A percentile compares a stretch with the other conserved stretches of the same genome.
These are phyloP conservation scores for Fusarium tupiense DNA, from an alignment of 2,329 filamentous ascomycete species.

Conservation along the genomic window DNA sequence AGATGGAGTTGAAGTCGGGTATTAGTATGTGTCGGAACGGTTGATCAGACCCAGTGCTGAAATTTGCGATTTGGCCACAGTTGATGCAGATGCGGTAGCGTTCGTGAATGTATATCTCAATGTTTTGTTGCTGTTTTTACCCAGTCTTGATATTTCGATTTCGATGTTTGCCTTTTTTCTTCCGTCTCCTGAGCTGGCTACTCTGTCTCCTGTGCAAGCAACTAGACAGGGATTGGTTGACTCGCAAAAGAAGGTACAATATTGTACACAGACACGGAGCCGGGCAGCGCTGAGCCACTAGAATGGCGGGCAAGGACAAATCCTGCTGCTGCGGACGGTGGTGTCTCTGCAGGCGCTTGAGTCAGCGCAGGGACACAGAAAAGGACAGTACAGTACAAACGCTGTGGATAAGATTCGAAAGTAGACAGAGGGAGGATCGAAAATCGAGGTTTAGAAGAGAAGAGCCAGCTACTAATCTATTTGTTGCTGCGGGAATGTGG, in stretches of 20 bases:
- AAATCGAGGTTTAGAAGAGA: slow-evolving; percentile 12
- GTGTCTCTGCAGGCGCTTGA: slow-evolving; percentile 33
- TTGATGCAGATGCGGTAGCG: neutral
- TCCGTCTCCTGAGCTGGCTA: neutral
- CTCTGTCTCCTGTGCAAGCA: slow-evolving; percentile 3
- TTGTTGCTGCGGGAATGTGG: slow-evolving; percentile 26
- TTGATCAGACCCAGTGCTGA: slow-evolving; percentile 14
- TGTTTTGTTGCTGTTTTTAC: slow-evolving; percentile 2
- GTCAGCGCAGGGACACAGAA: slow-evolving; percentile 22
- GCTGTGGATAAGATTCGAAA: slow-evolving; percentile 11
- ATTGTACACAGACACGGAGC: slow-evolving; percentile 32
- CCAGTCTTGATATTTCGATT: neutral
- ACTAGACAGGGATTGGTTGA: slow-evolving; percentile 7
- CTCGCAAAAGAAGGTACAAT: slow-evolving; percentile 22
- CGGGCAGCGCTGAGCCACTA: slow-evolving; percentile 37
- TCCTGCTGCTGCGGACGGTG: slow-evolving; percentile 37
- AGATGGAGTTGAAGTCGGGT: slow-evolving; percentile 26
- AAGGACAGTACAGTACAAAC: slow-evolving; percentile 2
- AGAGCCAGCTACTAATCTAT: slow-evolving; percentile 25
- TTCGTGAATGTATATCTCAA: neutral
- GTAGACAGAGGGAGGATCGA: slow-evolving; percentile 8
- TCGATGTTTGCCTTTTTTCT: neutral
- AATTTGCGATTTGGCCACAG: neutral
- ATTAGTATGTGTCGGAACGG: slow-evolving; percentile 29
- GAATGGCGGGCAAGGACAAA: slow-evolving; percentile 35